Evolutionary conservation across 495 filamentous ascomycete species (phyloP), one percentile per base, ranked within the genome.

Genomic region (Penicillium diatomitis): DNA sequence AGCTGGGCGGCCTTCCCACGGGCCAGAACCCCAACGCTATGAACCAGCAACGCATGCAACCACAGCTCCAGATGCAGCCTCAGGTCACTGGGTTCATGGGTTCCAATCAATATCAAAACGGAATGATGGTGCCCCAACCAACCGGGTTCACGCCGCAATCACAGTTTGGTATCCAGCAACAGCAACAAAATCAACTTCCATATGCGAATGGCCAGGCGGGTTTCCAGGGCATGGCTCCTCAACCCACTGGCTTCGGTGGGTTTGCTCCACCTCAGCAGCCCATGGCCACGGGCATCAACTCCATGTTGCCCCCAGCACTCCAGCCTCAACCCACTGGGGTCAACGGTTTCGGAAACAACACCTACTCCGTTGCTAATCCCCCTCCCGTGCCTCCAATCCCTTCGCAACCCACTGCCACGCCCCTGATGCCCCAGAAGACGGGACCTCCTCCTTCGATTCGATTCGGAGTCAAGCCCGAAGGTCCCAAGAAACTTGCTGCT

Each of bases 361-460:
- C 71, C 66, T 73, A 64, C 57, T 65, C 55, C 39, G 12, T 46
- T 38, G 61, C 51, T 30, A 58, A 62, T 47, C 56, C 67, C 32
- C 70, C 71, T 20, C 66, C 69, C 4, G 46, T 73, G 42, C 70
- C 69, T 3, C 67, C 70, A 36, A 71, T 73, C 46, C 72, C 70
- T 11, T 68, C 81, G 49, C 72, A 74, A 46, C 72, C 71, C 5
- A 82, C 69, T 3, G 61, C 71, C 36, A 63, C 73, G 6, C 83
- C 84, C 32, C 70, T 98, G 48, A 65, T 82, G 41, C 83, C 92
- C 32, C 92, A 98, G 66, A 85, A 90, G 74, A 98, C 92, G 3
- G 92, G 92, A 0, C 94, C 92, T n/a, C 70, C 92, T 32, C 92
- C 92, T 32, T 82, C 89, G 11, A 80, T 98, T 12, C 75, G 89